These are phyloP conservation scores for Volvox reticuliferus DNA, from an alignment of 139 green algal species.

Conservation along the genomic window DNA sequence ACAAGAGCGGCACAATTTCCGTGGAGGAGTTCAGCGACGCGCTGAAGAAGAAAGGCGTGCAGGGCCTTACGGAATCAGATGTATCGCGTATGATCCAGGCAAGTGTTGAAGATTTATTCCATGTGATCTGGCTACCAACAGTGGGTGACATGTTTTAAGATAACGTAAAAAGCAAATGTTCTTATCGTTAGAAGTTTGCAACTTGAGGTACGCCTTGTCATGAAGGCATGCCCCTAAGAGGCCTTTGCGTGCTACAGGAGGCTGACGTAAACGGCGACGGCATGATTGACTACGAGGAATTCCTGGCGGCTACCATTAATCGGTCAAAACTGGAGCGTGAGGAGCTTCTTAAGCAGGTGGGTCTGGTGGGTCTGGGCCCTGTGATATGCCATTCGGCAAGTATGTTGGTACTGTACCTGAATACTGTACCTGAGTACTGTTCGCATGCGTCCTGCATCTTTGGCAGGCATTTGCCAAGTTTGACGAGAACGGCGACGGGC, in stretches of 20 bases:
- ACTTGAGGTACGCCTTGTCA: no score
- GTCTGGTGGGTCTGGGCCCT: conserved; percentile 4
- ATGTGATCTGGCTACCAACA: no score
- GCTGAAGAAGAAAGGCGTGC: conserved; percentile 59
- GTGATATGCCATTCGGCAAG: neutral
- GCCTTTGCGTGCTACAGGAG: conserved; percentile 61
- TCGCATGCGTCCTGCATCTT: neutral
- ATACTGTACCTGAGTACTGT: no score
- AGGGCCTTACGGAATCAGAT: conserved; percentile 49
- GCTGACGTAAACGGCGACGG: conserved; percentile 85
- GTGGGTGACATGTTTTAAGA: no score
- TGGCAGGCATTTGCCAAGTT: conserved; percentile 79
- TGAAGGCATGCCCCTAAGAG: no score
- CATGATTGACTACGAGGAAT: conserved; percentile 92
- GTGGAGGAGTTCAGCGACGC: conserved; percentile 85
- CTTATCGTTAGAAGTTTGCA: no score
- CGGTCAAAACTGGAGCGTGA: conserved; percentile 79
- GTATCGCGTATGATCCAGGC: conserved; percentile 53
- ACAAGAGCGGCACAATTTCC: conserved; percentile 93
- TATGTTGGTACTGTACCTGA: neutral
- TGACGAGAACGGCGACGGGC: conserved; percentile 81
- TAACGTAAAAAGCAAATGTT: no score
- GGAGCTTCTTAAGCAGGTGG: conserved; percentile 71
- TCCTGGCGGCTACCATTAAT: conserved; percentile 87
- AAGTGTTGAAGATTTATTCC: neutral